Conservation (phyloP, 164 flowering plant species). For the Macadamia integrifolia region DNA sequence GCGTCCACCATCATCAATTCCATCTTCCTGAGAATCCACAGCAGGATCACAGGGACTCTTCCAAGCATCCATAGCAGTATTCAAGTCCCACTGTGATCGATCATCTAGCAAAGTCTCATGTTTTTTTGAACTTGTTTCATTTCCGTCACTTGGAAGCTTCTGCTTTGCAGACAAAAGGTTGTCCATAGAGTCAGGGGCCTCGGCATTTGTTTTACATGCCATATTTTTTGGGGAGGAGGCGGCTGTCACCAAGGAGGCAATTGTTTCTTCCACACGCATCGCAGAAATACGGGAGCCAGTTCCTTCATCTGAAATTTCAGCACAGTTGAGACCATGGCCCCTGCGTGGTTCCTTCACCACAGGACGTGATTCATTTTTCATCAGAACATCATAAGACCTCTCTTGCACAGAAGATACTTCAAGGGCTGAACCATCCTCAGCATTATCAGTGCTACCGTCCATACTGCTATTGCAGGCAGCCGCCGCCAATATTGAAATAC, state of each 20-base stretch:
- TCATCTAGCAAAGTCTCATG: conserved; percentile 28
- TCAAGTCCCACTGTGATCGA: conserved; percentile 64
- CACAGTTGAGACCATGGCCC: conserved; percentile 6
- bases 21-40: conserved; percentile 12
- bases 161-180: conserved; percentile 6
- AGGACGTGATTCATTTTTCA: conserved; percentile 7
- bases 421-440: conserved; percentile 9
- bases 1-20: conserved; percentile 5
- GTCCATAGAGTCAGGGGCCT: conserved; percentile 2
- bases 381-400: conserved; percentile 3
- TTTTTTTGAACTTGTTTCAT: conserved; percentile 10
- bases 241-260: conserved; percentile 5
- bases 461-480: conserved; percentile 51
- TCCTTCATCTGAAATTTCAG: conserved; percentile 17
- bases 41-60: conserved; percentile 29
- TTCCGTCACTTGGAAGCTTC: conserved; percentile 10
- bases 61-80: conserved; percentile 63
- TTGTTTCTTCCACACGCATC: not conserved
- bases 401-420: conserved; percentile 11
- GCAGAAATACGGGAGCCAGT: conserved; percentile 1
- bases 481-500: conserved; percentile 62
- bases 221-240: conserved; percentile 7
- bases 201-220: conserved; percentile 12
- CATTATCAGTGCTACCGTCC: conserved; percentile 14
- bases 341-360: conserved; percentile 8